Evolutionary conservation across 1,284 basidiomycete genomes (phyloP).

Genomic region (Laetiporus sulphureus): DNA sequence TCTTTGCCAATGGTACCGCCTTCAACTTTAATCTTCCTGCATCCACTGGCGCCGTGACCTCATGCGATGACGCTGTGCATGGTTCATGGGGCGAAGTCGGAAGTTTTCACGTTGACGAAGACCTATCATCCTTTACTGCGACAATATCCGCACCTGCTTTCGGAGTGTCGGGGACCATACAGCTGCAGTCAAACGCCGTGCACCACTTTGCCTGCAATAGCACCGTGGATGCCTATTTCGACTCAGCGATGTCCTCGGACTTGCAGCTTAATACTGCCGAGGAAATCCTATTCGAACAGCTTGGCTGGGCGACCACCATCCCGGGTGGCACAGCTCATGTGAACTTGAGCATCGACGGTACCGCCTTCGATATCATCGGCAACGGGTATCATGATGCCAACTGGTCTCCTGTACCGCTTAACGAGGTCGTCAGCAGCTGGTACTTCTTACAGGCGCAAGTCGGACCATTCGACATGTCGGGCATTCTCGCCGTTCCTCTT

Average conservation of each 20-base stretch:
- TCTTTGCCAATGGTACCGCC: constrained; percentile 19
- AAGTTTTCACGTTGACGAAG: constrained; percentile 13
- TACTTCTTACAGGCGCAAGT: constrained; percentile 20
- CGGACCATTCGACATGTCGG: constrained; percentile 21
- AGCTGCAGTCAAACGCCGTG: constrained; percentile 12
- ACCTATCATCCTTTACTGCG: constrained; percentile 15
- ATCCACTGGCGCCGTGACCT: constrained; percentile 12
- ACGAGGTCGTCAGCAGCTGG: constrained; percentile 18
- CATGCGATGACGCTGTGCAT: constrained; percentile 11
- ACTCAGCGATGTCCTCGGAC: constrained; percentile 8
- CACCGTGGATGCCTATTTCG: constrained; percentile 17
- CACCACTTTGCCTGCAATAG: constrained; percentile 19
- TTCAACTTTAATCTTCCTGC: constrained; percentile 16
- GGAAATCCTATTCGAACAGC: constrained; percentile 16
- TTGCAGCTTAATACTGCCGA: constrained; percentile 13
- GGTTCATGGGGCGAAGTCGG: constrained; percentile 18
- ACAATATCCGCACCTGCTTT: constrained; percentile 12
- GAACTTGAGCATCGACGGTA: constrained; percentile 16
- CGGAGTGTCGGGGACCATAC: constrained; percentile 13
- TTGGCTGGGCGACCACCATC: constrained; percentile 21
- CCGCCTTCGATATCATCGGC: constrained; percentile 16
- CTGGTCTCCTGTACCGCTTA: constrained; percentile 18
- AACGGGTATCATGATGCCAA: constrained; percentile 24
- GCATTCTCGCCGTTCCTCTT: constrained; percentile 13
- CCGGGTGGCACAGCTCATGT: constrained; percentile 20